These are phyloP conservation scores for Flammula alnicola DNA, from an alignment of 1,284 basidiomycete genomes.

Conservation along the genomic window DNA sequence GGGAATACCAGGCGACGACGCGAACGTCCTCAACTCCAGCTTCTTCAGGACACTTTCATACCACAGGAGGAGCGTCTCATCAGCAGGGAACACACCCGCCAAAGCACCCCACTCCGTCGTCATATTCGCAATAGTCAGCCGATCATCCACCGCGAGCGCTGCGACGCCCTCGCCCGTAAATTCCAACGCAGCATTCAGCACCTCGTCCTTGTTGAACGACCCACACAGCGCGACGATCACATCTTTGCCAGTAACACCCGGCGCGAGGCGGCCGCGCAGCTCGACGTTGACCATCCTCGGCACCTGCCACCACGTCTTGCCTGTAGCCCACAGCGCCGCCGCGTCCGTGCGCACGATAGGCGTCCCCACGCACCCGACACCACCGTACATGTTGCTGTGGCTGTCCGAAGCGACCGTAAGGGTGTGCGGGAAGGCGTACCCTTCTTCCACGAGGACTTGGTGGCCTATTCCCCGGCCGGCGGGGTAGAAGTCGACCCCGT, in stretches of 20 bases:
- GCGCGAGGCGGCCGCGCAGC: slow-evolving; percentile 79
- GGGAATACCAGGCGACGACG: slow-evolving; percentile 61
- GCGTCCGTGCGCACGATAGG: slow-evolving; percentile 95
- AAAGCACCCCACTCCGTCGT: slow-evolving; percentile 99
- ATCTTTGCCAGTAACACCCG: slow-evolving; percentile 97
- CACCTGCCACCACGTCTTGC: slow-evolving; percentile 99
- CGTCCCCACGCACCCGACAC: slow-evolving; percentile 96
- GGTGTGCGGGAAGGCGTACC: slow-evolving; percentile 93
- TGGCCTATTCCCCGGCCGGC: slow-evolving; percentile 98
- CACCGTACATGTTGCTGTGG: slow-evolving; percentile 99
- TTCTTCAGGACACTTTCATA: slow-evolving; percentile 83
- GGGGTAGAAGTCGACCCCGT: slow-evolving; percentile 95
- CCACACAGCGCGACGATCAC: slow-evolving; percentile 98
- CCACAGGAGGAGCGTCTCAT: slow-evolving; percentile 84
- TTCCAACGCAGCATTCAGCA: slow-evolving; percentile 97
- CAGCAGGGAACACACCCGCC: slow-evolving; percentile 94
- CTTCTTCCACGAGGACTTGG: slow-evolving; percentile 94
- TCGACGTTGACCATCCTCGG: slow-evolving; percentile 97
- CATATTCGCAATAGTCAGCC: slow-evolving; percentile 97
- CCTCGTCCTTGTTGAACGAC: slow-evolving; percentile 96
- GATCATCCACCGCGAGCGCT: slow-evolving; percentile 86
- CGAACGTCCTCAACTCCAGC: slow-evolving; percentile 82
- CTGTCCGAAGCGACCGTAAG: slow-evolving; percentile 96
- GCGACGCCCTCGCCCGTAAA: slow-evolving; percentile 94
- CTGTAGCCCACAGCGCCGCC: slow-evolving; percentile 97